Base-by-base conservation (phyloP, 2,329 filamentous ascomycete genomes). In the Nemania bipapillata region DNA sequence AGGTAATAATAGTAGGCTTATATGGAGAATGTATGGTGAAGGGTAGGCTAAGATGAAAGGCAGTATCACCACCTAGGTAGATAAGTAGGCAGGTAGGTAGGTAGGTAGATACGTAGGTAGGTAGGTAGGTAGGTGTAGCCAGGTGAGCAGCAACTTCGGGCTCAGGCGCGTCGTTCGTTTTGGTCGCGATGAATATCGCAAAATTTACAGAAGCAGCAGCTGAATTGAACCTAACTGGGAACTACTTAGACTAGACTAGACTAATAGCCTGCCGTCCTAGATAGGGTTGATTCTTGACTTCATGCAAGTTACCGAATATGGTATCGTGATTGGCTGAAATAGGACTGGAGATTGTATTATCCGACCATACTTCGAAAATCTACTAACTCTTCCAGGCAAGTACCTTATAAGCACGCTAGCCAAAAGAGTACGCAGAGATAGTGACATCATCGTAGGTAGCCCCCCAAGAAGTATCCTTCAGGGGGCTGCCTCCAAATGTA, bases 301-400 rank as follows among this genome's bases (percentile, higher is more conserved):
- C 37, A 35, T 37, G 50, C 63, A 50, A 49, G 49, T 60, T 22
- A 45, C 45, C 30, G 9, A 57, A 62, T 60, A 26, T 28, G 53
- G 47, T 52, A 42, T 17, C 40, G 1, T 58, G 6, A 70, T 70
- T 70, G 65, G 65, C 47, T 49, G 22, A 54, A 49, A 47, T 9
- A 59, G 35, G 20, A 9, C 55, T 61, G 68, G 64, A 70, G 55
- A 70, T 70, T 67, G 56, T 67, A 70, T 70, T 64, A 70, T 70
- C 68, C 68, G 68, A 47, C 4, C 35, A 53, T 57, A n/a, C 17
- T 40, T 52, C 9, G n/a, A 9, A 26, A 22, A 1, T 0, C 1
- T 9, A 65, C 62, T 68, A 68, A 58, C 66, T 8, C 8, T 24
- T 61, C 22, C 35, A n/a, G 52, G 57, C 45, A 30, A 15, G 47